Evolutionary conservation across 2,329 filamentous ascomycete genomes (phyloP).

Genomic region (Venturia effusa): DNA sequence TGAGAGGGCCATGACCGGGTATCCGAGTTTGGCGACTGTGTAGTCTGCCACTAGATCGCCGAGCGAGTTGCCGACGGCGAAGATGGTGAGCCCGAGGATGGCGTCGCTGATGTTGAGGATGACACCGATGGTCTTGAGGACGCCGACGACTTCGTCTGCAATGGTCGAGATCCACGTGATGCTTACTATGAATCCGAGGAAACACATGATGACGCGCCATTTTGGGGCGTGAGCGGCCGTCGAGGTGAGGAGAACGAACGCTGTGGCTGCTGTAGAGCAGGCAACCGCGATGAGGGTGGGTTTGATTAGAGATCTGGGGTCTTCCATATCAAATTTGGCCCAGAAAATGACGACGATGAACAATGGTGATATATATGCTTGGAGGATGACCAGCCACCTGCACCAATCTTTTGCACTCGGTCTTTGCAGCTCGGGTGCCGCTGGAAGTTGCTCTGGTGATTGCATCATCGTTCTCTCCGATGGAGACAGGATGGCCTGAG

Average conservation of each 20-base stretch:
- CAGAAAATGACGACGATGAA: constrained; percentile 72
- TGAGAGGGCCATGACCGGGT: constrained; percentile 88
- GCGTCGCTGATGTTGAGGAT: constrained; percentile 90
- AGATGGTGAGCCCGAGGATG: constrained; percentile 87
- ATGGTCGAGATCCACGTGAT: constrained; percentile 97
- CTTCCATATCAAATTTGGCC: constrained; percentile 53
- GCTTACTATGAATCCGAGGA: constrained; percentile 80
- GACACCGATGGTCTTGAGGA: constrained; percentile 85
- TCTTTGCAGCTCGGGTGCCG: constrained; percentile 12
- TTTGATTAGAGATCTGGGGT: constrained; percentile 48
- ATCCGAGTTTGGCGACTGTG: constrained; percentile 84
- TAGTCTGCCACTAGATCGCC: constrained; percentile 92
- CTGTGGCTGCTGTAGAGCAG: constrained; percentile 55
- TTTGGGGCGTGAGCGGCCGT: constrained; percentile 54
- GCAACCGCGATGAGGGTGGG: constrained; percentile 32
- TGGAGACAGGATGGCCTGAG: constrained; percentile 19
- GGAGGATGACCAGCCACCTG: constrained; percentile 76
- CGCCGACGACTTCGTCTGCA: constrained; percentile 87
- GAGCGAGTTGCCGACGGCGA: constrained; percentile 90
- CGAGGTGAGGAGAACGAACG: constrained; percentile 57
- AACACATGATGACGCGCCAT: constrained; percentile 70
- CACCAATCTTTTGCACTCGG: constrained; percentile 57
- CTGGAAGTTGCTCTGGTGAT: constrained; percentile 26
- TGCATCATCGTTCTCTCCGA: constrained; percentile 24
- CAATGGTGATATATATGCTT: constrained; percentile 76